Base-by-base conservation (phyloP, 805 yeast species). In the Dipodascopsis uninucleata region DNA sequence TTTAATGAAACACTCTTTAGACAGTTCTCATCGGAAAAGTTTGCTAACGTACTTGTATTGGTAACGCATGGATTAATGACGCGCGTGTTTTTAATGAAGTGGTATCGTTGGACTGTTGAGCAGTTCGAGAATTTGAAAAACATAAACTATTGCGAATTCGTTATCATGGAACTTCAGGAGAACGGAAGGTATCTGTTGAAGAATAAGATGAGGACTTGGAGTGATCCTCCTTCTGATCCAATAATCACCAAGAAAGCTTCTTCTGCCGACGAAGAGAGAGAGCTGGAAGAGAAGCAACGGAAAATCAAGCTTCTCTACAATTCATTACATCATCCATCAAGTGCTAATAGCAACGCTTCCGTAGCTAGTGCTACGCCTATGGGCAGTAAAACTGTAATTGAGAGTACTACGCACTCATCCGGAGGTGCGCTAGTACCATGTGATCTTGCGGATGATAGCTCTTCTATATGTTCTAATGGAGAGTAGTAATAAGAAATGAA, bases 51-150 rank as follows among this genome's bases (percentile, higher is more conserved):
- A 16, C 72, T 87, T 31, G 87, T 89, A 2, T 67, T 89, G 32
- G 96, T 89, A 31, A 84, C 95, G 3, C 97, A 89, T 62, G 97
- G 97, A 7, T 85, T 89, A 12, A 87, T 95, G 90, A 84, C 94
- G 3, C 71, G 97, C 31, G 97, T 89, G 6, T 89, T 89, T 58
- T 64, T 89, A 33, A 87, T 88, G 88, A 85, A 88, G 58, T 89
- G 96, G 96, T 89, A 79, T 62, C 71, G 95, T 46, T 89, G 97
- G 96, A 75, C 83, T 1, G 90, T 83, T 60, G 96, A 88, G 61
- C 79, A 81, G 60, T 89, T 88, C 64, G 97, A 89, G 65, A 74
- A 81, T 36, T 71, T 89, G 51, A 75, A 82, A 48, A 89, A 89
- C 61, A 78, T 89, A 12, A 87, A 87, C 1, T 93, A 89, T 61